Evolutionary conservation across 805 yeast genomes (phyloP).

Genomic region (Candida pseudofarinosa): DNA sequence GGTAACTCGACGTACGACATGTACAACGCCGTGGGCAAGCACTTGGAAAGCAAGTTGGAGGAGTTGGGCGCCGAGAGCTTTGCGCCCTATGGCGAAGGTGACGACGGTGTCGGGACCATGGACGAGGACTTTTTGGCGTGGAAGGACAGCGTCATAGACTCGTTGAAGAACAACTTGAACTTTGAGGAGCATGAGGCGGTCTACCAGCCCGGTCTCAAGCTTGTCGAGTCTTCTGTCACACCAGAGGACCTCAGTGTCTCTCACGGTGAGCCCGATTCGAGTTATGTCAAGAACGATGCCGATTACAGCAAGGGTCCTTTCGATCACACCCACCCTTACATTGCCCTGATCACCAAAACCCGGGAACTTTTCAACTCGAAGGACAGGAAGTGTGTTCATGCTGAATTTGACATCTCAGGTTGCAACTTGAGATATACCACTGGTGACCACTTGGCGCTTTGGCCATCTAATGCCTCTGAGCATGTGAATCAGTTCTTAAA

Average conservation of each 20-base stretch:
- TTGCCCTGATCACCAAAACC: constrained; percentile 60
- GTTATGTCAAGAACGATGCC: constrained; percentile 25
- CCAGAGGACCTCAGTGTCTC: constrained; percentile 31
- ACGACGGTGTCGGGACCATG: constrained; percentile 90
- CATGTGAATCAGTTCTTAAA: constrained; percentile 62
- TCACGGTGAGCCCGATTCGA: constrained; percentile 78
- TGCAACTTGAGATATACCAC: constrained; percentile 81
- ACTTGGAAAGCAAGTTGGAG: constrained; percentile 45
- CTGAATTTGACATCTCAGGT: constrained; percentile 77
- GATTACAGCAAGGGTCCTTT: constrained; percentile 65
- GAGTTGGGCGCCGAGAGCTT: constrained; percentile 69
- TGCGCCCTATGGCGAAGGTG: constrained; percentile 86
- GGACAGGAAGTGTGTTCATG: constrained; percentile 79
- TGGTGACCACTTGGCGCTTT: constrained; percentile 92
- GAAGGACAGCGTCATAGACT: constrained; percentile 76
- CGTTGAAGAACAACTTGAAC: constrained; percentile 57
- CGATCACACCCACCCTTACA: constrained; percentile 75
- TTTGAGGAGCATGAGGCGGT: constrained; percentile 76
- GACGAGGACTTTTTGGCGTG: constrained; percentile 93
- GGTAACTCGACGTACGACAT: constrained; percentile 95
- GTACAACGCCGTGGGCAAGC: constrained; percentile 77
- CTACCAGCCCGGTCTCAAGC: constrained; percentile 66
- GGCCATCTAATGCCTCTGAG: constrained; percentile 87
- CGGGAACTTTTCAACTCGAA: constrained; percentile 66
- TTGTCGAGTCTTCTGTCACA: constrained; percentile 30